Conservation (phyloP, 1,284 basidiomycete genomes). For the Moesziomyces aphidis region DNA sequence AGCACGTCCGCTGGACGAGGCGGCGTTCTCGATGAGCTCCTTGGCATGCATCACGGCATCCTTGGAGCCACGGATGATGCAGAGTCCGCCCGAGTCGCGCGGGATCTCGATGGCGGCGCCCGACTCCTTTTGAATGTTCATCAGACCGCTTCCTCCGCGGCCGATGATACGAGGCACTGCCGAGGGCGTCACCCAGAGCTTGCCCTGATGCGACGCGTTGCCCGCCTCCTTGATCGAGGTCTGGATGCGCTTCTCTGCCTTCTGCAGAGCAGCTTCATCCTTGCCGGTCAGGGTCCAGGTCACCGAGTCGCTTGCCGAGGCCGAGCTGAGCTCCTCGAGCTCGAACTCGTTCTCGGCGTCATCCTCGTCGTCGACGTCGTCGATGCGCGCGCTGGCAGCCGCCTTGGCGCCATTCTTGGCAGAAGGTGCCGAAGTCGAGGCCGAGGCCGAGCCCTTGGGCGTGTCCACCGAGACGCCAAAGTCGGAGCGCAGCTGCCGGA, state of each 20-base stretch:
- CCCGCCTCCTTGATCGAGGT: conserved; percentile 34
- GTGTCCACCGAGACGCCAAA: conserved; percentile 58
- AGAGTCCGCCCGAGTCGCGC: conserved; percentile 49
- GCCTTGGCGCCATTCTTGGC: conserved; percentile 20
- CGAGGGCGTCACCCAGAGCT: conserved; percentile 44
- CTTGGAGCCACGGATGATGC: conserved; percentile 57
- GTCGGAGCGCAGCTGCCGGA: conserved; percentile 55
- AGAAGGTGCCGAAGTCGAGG: conserved; percentile 12
- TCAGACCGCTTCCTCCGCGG: conserved; percentile 49
- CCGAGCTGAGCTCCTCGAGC: conserved; percentile 41
- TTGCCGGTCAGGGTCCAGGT: conserved; percentile 59
- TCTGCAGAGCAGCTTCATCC: conserved; percentile 48
- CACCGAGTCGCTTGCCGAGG: conserved; percentile 30
- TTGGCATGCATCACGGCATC: conserved; percentile 54
- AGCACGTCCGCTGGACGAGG: conserved; percentile 22
- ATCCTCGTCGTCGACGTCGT: conserved; percentile 47
- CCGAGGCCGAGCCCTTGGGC: conserved; percentile 34
- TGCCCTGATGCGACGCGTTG: conserved; percentile 50
- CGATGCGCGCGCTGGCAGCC: conserved; percentile 49
- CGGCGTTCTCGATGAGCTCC: conserved; percentile 52
- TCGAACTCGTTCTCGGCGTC: conserved; percentile 42
- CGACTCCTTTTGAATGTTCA: conserved; percentile 54
- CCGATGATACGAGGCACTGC: conserved; percentile 57
- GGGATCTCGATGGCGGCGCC: conserved; percentile 60
- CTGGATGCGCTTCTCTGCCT: conserved; percentile 44